Conservation (phyloP, 2,329 filamentous ascomycete genomes). For the Fusarium illudens region DNA sequence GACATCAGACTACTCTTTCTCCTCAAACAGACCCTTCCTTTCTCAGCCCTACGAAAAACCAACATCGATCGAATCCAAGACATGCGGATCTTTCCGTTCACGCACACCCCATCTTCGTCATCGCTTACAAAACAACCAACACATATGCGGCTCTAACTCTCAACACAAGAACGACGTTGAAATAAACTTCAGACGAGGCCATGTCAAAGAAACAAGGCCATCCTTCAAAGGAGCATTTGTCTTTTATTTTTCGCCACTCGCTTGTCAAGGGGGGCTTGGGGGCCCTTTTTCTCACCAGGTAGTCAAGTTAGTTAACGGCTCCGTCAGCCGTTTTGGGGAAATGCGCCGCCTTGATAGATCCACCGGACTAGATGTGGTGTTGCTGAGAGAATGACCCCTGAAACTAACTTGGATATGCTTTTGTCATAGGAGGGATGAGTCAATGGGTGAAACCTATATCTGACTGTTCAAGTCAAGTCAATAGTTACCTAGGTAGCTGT, state of each 20-base stretch:
- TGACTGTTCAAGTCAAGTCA: not conserved
- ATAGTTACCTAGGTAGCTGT: no score
- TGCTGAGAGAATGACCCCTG: not conserved
- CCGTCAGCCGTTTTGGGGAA: not conserved
- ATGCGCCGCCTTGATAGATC: not conserved
- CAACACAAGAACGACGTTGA: slow-evolving; percentile 22
- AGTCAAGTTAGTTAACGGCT: not conserved
- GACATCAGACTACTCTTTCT: not conserved
- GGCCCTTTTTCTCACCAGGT: not conserved
- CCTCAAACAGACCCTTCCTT: not conserved
- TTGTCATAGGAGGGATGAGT: not conserved
- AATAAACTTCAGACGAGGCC: slow-evolving; percentile 27
- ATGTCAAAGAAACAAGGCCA: not conserved
- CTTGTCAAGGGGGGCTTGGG: slow-evolving; percentile 2
- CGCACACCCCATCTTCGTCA: slow-evolving; percentile 17
- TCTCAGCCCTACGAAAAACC: not conserved
- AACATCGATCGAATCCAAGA: not conserved
- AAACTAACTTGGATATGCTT: not conserved
- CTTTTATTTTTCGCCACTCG: slow-evolving; percentile 1
- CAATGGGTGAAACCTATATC: not conserved
- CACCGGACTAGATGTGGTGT: not conserved
- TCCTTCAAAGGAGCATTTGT: not conserved
- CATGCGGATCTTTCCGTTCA: slow-evolving; percentile 1
- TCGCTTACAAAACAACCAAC: slow-evolving; percentile 21
- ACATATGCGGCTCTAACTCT: not conserved